Conservation (phyloP, 345 rosid genomes). For the Odontarrhena argentea region DNA sequence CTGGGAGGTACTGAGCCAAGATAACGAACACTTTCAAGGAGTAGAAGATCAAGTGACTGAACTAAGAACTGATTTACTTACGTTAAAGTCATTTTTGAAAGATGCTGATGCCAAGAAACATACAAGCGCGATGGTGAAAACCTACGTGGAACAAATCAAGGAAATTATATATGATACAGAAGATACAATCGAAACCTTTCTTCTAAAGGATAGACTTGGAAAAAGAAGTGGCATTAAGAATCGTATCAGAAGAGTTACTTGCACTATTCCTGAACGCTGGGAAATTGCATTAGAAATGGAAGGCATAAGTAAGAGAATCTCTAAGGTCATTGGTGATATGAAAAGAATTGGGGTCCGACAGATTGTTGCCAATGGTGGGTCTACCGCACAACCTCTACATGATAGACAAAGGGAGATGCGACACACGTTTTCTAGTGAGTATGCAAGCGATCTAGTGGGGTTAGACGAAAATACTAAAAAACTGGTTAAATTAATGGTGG, state of each 20-base stretch:
- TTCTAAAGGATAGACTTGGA: conserved; percentile 14
- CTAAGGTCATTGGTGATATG: conserved; percentile 34
- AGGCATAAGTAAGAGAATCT: conserved; percentile 34
- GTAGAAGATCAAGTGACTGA: conserved; percentile 3
- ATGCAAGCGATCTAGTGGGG: conserved; percentile 44
- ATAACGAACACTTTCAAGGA: not conserved
- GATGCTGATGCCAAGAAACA: conserved; percentile 33
- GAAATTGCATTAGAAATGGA: not conserved
- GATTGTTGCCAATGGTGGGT: not conserved
- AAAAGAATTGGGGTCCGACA: conserved; percentile 29
- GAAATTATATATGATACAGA: conserved; percentile 27
- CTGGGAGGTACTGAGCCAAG: conserved; percentile 10
- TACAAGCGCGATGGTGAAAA: not conserved
- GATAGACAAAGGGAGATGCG: conserved; percentile 8
- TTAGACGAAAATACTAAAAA: conserved; percentile 25
- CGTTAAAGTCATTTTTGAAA: conserved; percentile 35
- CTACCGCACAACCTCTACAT: not conserved
- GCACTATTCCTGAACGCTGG: not conserved
- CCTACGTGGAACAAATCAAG: conserved; percentile 36
- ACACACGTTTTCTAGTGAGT: conserved; percentile 27
- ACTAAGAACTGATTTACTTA: conserved; percentile 28
- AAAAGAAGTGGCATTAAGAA: not conserved
- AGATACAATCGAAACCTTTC: conserved; percentile 30
- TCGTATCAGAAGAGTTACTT: conserved; percentile 15
- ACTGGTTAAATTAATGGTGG: conserved; percentile 33